phyloP scores from a whole-genome alignment of 305 asterid genomes.

The Rubia tinctorum region DNA sequence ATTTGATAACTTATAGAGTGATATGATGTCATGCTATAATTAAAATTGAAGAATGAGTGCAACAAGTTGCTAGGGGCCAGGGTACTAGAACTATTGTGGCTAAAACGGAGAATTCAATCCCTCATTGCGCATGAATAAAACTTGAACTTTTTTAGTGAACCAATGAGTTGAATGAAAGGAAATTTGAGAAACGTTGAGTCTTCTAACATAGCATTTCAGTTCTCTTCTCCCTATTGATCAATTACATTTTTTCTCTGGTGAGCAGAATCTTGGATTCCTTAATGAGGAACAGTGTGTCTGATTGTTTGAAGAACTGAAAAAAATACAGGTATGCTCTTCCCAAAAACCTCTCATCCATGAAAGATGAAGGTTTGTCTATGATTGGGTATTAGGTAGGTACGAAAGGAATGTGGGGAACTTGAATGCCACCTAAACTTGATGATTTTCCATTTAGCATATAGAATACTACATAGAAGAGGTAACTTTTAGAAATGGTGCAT shows the following conservation, averaged over 20 bases:
- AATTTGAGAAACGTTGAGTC: no score
- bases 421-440: background rate
- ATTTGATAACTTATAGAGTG: no score
- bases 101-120: no score
- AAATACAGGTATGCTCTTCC: constrained; percentile 61
- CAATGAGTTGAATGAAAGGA: no score
- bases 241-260: constrained; percentile 19
- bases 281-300: constrained; percentile 78
- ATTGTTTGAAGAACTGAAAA: constrained; percentile 89
- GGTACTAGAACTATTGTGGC: no score
- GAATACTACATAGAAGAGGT: background rate
- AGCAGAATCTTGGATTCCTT: constrained; percentile 64
- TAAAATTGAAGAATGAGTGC: no score
- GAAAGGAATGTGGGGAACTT: background rate
- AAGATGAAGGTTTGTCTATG: background rate
- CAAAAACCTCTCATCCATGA: constrained; percentile 1
- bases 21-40: no score
- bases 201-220: background rate
- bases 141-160: no score
- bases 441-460: background rate
- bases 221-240: background rate
- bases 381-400: background rate
- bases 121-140: no score
- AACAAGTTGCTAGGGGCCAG: no score
- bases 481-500: background rate